phyloP scores from a whole-genome alignment of 108 stramenopile species.

The Cyclotella cryptica region DNA sequence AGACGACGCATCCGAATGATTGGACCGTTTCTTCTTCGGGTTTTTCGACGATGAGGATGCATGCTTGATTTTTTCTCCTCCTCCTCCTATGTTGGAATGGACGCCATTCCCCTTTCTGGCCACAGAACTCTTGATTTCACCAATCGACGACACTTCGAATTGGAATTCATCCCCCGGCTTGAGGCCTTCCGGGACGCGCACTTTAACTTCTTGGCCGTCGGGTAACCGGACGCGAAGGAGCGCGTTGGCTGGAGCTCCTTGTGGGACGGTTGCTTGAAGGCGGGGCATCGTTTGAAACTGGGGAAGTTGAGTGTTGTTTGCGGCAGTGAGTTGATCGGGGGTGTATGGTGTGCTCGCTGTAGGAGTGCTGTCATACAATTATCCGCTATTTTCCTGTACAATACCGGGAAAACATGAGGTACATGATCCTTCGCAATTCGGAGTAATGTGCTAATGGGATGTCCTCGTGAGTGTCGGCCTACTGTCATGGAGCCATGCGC shows the following conservation, averaged over 20 bases:
- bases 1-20: background rate
- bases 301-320: no score
- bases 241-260: slow-evolving; percentile 32
- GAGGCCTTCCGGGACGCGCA: slow-evolving; percentile 58
- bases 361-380: no score
- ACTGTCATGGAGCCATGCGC: no score
- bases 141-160: slow-evolving; percentile 57
- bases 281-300: slow-evolving; percentile 52
- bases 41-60: slow-evolving; percentile 33
- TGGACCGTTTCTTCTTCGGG: slow-evolving; percentile 42
- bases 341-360: no score
- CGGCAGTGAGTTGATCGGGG: no score
- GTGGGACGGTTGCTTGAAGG: slow-evolving; percentile 47
- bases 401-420: no score
- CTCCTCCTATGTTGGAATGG: background rate
- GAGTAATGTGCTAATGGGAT: no score
- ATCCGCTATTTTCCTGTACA: no score
- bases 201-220: slow-evolving; percentile 67
- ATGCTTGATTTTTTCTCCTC: slow-evolving; percentile 1
- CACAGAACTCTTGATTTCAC: slow-evolving; percentile 5
- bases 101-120: background rate
- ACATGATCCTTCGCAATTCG: no score
- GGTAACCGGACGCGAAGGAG: slow-evolving; percentile 62
- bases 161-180: slow-evolving; percentile 67
- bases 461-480: no score